phyloP scores from a whole-genome alignment of 2,329 filamentous ascomycete species.

The Myotisia sp. region DNA sequence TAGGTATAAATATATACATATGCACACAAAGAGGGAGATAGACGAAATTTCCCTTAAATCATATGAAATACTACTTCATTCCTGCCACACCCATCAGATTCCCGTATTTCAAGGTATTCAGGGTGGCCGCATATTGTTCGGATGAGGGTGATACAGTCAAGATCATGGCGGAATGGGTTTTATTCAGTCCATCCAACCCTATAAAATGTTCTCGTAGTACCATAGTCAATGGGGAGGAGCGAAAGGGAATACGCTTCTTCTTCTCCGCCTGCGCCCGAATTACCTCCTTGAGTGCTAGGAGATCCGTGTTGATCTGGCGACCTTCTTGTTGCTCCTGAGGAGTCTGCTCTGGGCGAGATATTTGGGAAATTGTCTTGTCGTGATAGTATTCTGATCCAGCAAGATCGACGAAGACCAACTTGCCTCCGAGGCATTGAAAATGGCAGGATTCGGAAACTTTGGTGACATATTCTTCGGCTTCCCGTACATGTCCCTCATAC shows the following conservation, averaged over 20 bases:
- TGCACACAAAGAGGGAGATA: no score
- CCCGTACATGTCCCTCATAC: conserved; percentile 22
- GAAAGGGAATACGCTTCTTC: conserved; percentile 28
- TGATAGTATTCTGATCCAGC: conserved; percentile 32
- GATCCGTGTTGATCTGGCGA: conserved; percentile 33
- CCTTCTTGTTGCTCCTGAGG: conserved; percentile 29
- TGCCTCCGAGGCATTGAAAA: conserved; percentile 26
- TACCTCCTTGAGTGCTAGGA: conserved; percentile 34
- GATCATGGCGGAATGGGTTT: conserved; percentile 24
- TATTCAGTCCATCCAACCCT: conserved; percentile 10
- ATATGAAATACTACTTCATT: no score
- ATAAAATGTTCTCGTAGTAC: conserved; percentile 29
- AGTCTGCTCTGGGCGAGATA: conserved; percentile 18
- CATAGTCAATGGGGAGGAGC: conserved; percentile 32
- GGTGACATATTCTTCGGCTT: conserved; percentile 22
- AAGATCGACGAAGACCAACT: conserved; percentile 34
- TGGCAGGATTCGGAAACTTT: conserved; percentile 14
- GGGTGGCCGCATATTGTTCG: conserved; percentile 27
- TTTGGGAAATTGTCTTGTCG: conserved; percentile 5
- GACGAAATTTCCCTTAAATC: no score
- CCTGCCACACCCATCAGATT: conserved; percentile 28
- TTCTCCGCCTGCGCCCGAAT: conserved; percentile 28
- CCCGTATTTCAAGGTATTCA: conserved; percentile 33
- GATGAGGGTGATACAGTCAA: conserved; percentile 27
- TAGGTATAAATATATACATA: no score